Evolutionary conservation across 768 basidiomycete genomes (phyloP).

Genomic region (Kwoniella europaea): DNA sequence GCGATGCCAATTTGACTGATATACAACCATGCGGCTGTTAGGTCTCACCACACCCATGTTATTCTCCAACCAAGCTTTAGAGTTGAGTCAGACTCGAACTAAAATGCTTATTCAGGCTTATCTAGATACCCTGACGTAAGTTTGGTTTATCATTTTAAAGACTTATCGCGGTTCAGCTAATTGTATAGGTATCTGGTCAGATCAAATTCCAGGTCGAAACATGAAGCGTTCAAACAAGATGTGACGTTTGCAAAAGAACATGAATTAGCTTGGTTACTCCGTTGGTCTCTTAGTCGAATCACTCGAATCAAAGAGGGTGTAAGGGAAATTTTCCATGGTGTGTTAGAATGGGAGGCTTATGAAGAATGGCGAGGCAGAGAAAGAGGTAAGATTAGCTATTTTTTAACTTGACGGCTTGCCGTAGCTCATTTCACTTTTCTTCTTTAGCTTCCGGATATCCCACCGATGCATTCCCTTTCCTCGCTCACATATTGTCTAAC

Average conservation of each 20-base stretch:
- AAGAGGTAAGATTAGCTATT: slow-evolving; percentile 66
- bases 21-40: slow-evolving; percentile 27
- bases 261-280: slow-evolving; percentile 86
- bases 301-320: slow-evolving; percentile 65
- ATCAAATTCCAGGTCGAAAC: slow-evolving; percentile 1
- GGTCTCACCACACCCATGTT: slow-evolving; percentile 85
- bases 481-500: slow-evolving; percentile 61
- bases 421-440: not conserved
- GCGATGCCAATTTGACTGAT: too few species aligned
- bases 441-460: slow-evolving; percentile 69
- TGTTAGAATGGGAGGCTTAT: slow-evolving; percentile 85
- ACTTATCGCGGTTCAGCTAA: not conserved
- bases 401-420: too few species aligned
- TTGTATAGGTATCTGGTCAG: not conserved
- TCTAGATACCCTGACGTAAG: slow-evolving; percentile 60
- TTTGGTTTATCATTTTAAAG: not conserved
- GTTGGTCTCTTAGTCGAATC: slow-evolving; percentile 87
- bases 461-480: slow-evolving; percentile 71
- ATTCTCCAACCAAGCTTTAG: slow-evolving; percentile 85
- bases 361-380: slow-evolving; percentile 79
- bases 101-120: slow-evolving; percentile 80
- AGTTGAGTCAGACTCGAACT: slow-evolving; percentile 75
- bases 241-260: slow-evolving; percentile 81
- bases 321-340: slow-evolving; percentile 61
- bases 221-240: slow-evolving; percentile 62